A percentile compares a stretch with the other conserved stretches of the same genome.
Evolutionary conservation across 495 filamentous ascomycete genomes (phyloP).

Genomic region (Penicillium diatomitis): DNA sequence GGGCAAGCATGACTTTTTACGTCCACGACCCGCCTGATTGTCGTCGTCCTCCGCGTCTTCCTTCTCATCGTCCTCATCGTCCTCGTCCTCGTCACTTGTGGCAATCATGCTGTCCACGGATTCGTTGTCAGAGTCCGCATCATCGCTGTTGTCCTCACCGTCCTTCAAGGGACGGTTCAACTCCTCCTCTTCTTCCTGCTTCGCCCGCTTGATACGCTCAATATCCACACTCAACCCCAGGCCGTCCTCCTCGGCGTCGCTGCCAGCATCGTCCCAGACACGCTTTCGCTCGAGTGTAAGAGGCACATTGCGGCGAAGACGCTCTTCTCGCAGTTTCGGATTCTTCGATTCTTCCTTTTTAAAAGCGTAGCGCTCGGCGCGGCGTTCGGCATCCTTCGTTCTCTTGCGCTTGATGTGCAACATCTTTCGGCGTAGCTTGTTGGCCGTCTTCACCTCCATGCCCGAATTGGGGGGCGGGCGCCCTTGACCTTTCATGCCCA

Average conservation of each 20-base stretch:
- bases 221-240: slow-evolving; percentile 72
- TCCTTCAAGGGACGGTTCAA: slow-evolving; percentile 28
- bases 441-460: slow-evolving; percentile 30
- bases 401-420: slow-evolving; percentile 74
- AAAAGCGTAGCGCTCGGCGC: slow-evolving; percentile 64
- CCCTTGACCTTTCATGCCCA: slow-evolving; percentile 17
- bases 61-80: slow-evolving; percentile 27
- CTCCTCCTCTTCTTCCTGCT: slow-evolving; percentile 54
- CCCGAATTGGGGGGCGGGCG: slow-evolving; percentile 21
- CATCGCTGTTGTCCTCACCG: slow-evolving; percentile 29
- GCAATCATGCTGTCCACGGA: slow-evolving; percentile 67
- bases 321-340: slow-evolving; percentile 60
- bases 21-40: slow-evolving; percentile 16
- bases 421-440: slow-evolving; percentile 68
- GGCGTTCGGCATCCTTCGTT: slow-evolving; percentile 56
- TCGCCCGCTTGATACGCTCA: slow-evolving; percentile 62
- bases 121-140: slow-evolving; percentile 45
- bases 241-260: slow-evolving; percentile 49
- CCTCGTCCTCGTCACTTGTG: slow-evolving; percentile 40
- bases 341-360: slow-evolving; percentile 80
- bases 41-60: slow-evolving; percentile 24
- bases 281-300: slow-evolving; percentile 80
- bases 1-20: slow-evolving; percentile 29
- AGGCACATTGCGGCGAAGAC: slow-evolving; percentile 70
- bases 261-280: slow-evolving; percentile 86